These are phyloP conservation scores for Rhizophagus prolifer DNA, from an alignment of 192 early-diverging fungal species.

Conservation along the genomic window DNA sequence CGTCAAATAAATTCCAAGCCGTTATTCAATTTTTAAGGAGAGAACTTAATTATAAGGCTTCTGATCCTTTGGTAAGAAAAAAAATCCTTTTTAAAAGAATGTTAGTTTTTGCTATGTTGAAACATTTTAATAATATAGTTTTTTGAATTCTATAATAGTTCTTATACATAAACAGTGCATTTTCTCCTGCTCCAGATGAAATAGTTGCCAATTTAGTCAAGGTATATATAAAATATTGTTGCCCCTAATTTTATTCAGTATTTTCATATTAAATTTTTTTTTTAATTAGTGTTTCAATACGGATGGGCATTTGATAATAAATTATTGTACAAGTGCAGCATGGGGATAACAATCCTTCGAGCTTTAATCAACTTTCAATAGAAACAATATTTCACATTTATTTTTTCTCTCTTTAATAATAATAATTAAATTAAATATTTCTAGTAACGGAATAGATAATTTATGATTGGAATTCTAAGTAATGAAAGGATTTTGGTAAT, in stretches of 20 bases:
- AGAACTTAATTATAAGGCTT: constrained; percentile 73
- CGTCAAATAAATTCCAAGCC: constrained; percentile 79
- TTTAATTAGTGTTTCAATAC: constrained; percentile 77
- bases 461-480: neutral
- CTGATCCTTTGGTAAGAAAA: constrained; percentile 68
- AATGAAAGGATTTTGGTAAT: neutral
- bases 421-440: neutral
- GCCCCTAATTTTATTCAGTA: neutral
- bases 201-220: constrained; percentile 76
- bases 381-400: neutral
- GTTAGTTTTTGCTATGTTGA: neutral
- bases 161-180: constrained; percentile 91
- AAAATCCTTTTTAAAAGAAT: neutral
- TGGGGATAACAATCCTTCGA: constrained; percentile 64
- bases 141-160: constrained; percentile 55
- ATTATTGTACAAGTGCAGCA: constrained; percentile 89
- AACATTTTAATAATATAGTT: neutral
- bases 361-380: neutral
- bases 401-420: neutral
- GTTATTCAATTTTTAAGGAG: constrained; percentile 83
- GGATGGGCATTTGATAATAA: constrained; percentile 80
- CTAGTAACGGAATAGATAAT: neutral
- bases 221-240: constrained; percentile 41
- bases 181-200: constrained; percentile 92
- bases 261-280: neutral